phyloP scores from a whole-genome alignment of 2,329 filamentous ascomycete species.

The Saccharata proteae region DNA sequence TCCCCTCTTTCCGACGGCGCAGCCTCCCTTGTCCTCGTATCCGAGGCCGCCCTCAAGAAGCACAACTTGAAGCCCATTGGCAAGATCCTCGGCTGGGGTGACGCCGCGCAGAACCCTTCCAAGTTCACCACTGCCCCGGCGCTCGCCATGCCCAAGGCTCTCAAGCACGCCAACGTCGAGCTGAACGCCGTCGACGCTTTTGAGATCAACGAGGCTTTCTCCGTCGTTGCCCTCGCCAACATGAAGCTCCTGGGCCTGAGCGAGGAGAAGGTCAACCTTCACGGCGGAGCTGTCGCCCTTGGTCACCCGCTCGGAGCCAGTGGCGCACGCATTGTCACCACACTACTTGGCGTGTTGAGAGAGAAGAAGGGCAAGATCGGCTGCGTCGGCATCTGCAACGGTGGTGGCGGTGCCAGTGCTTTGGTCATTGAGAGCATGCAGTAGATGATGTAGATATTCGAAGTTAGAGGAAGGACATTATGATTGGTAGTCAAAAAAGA shows the following conservation, averaged over 20 bases:
- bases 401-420: slow-evolving; percentile 88
- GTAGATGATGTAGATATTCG: no score
- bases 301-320: slow-evolving; percentile 91
- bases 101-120: slow-evolving; percentile 80
- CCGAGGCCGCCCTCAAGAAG: slow-evolving; percentile 86
- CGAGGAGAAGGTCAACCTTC: slow-evolving; percentile 85
- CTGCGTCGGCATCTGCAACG: slow-evolving; percentile 92
- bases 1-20: slow-evolving; percentile 94
- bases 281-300: slow-evolving; percentile 88
- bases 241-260: slow-evolving; percentile 75
- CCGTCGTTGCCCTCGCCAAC: slow-evolving; percentile 90
- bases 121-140: slow-evolving; percentile 94
- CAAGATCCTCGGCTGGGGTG: slow-evolving; percentile 95
- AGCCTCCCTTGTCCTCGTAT: slow-evolving; percentile 83
- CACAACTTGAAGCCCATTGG: slow-evolving; percentile 83
- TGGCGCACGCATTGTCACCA: slow-evolving; percentile 86
- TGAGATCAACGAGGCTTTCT: slow-evolving; percentile 99
- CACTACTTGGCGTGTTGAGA: slow-evolving; percentile 74
- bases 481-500: no score
- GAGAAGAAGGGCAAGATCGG: slow-evolving; percentile 92
- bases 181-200: slow-evolving; percentile 76
- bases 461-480: no score
- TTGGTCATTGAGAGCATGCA: slow-evolving; percentile 64
- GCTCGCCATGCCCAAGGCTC: slow-evolving; percentile 90
- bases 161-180: slow-evolving; percentile 81